These are phyloP conservation scores for Pythium sukuiense DNA, from an alignment of 352 stramenopile species.

Conservation along the genomic window DNA sequence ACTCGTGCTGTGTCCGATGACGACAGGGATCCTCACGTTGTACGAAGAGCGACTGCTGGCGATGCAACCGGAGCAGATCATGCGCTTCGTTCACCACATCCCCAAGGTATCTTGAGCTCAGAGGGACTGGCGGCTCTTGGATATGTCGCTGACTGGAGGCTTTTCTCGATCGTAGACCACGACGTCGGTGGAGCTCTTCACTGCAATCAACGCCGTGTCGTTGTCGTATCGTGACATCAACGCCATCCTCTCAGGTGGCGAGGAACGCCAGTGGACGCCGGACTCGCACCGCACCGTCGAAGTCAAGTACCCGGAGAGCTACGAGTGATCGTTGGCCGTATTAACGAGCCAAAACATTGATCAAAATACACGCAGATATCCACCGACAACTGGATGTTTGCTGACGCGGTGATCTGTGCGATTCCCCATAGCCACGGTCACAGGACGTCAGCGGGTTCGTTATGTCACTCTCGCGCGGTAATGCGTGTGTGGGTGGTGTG, in stretches of 20 bases:
- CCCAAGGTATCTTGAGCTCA: slow-evolving; percentile 35
- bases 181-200: slow-evolving; percentile 60
- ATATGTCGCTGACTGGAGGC: background rate
- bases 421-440: too few relatives aligned
- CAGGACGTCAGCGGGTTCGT: background rate
- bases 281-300: slow-evolving; percentile 57
- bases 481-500: slow-evolving; percentile 17
- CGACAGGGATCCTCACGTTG: slow-evolving; percentile 61
- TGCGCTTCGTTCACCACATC: slow-evolving; percentile 81
- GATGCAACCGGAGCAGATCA: slow-evolving; percentile 78
- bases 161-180: slow-evolving; percentile 34
- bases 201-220: slow-evolving; percentile 58
- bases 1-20: background rate
- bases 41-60: slow-evolving; percentile 67
- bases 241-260: slow-evolving; percentile 59
- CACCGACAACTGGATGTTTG: too few relatives aligned
- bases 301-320: slow-evolving; percentile 77
- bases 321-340: slow-evolving; percentile 38
- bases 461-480: slow-evolving; percentile 17
- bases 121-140: background rate
- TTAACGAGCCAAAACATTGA: too few relatives aligned
- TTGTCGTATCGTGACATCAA: slow-evolving; percentile 76
- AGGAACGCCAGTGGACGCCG: slow-evolving; percentile 64
- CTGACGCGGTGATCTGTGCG: too few relatives aligned
- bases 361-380: too few relatives aligned